Evolutionary conservation across 345 rosid genomes (phyloP).

Genomic region (Hypericum androsaemum): DNA sequence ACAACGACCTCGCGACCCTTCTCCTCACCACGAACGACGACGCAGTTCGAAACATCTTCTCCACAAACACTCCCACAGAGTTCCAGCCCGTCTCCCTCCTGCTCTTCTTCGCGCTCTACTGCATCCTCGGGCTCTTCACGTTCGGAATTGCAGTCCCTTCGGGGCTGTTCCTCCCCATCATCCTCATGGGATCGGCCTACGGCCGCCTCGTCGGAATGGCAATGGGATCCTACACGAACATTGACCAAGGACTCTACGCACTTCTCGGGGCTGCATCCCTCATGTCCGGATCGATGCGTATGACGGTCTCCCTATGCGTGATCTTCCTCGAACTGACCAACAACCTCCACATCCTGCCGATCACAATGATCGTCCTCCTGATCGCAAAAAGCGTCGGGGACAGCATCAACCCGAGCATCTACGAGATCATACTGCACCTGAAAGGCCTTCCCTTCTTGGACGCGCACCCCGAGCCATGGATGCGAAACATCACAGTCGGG

Average conservation of each 20-base stretch:
- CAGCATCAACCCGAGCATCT: constrained; percentile 73
- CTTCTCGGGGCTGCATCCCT: constrained; percentile 97
- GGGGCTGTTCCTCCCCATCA: constrained; percentile 90
- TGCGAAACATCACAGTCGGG: constrained; percentile 79
- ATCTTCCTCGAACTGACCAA: constrained; percentile 93
- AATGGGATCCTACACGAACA: constrained; percentile 68
- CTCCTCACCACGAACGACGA: constrained; percentile 89
- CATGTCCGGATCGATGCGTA: constrained; percentile 95
- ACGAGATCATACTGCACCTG: constrained; percentile 66
- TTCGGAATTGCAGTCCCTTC: constrained; percentile 96
- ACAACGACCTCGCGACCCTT: constrained; percentile 85
- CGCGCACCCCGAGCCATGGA: constrained; percentile 89
- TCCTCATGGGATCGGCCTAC: constrained; percentile 81
- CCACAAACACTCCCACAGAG: constrained; percentile 56
- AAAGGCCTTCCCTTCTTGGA: constrained; percentile 89
- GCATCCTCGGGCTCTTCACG: constrained; percentile 67
- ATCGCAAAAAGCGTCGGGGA: constrained; percentile 87
- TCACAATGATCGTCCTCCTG: constrained; percentile 79
- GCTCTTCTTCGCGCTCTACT: constrained; percentile 64
- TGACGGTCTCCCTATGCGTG: constrained; percentile 93
- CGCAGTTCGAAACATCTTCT: constrained; percentile 83
- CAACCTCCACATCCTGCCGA: constrained; percentile 80
- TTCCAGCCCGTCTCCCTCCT: constrained; percentile 44
- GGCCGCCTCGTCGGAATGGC: constrained; percentile 73
- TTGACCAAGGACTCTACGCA: constrained; percentile 79